These are phyloP conservation scores for Thoreauomyces humboldtii DNA, from an alignment of 192 early-diverging fungal genomes.

Conservation along the genomic window DNA sequence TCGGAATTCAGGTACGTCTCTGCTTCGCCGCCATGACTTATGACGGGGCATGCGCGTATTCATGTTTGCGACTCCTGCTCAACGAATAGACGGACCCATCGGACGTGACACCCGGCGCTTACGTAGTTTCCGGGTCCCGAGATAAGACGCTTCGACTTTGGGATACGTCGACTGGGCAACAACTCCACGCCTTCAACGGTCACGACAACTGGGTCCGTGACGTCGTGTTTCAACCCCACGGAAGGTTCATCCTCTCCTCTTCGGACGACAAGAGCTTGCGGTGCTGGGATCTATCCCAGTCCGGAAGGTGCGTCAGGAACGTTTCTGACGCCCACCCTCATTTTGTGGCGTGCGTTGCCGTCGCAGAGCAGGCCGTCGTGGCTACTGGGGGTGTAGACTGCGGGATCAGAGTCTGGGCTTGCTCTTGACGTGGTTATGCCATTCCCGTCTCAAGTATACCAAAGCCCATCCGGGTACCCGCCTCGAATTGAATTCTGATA, in stretches of 20 bases:
- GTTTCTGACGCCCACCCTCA: conserved; percentile 78
- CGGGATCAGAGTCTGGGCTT: conserved; percentile 68
- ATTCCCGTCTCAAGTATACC: too few species aligned
- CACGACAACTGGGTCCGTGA: conserved; percentile 59
- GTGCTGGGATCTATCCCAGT: conserved; percentile 78
- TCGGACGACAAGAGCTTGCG: conserved; percentile 91
- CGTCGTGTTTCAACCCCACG: conserved; percentile 78
- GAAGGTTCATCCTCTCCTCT: conserved; percentile 68
- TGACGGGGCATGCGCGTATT: too few species aligned
- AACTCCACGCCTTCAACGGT: conserved; percentile 16
- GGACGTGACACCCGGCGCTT: conserved; percentile 74
- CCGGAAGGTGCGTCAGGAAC: conserved; percentile 77
- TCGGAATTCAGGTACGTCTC: conserved; percentile 52
- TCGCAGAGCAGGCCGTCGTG: conserved; percentile 56
- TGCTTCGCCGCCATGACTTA: too few species aligned
- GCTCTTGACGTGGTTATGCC: too few species aligned
- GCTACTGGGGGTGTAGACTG: conserved; percentile 86
- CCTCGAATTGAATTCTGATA: too few species aligned
- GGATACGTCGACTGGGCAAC: conserved; percentile 29
- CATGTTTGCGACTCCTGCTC: neutral
- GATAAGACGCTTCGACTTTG: conserved; percentile 77
- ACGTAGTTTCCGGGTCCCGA: conserved; percentile 78
- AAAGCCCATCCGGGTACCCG: too few species aligned
- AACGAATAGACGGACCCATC: neutral
- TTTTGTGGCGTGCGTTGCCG: conserved; percentile 85